Evolutionary conservation across 1,284 basidiomycete species (phyloP).

Genomic region (Filobasidium uniguttulatum): DNA sequence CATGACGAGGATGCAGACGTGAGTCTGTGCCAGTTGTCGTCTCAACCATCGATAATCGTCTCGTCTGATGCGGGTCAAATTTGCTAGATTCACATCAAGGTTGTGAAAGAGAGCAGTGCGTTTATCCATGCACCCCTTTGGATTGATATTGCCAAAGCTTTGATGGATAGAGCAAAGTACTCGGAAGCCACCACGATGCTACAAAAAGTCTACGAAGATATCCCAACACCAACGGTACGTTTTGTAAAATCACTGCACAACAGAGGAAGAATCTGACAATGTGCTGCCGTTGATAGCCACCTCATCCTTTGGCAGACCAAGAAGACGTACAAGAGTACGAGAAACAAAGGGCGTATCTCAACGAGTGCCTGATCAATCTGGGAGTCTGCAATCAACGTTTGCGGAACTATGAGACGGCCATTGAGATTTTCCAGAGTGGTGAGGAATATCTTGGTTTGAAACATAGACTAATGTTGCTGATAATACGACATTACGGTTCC

Average conservation of each 20-base stretch:
- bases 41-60: not conserved
- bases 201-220: constrained; percentile 10
- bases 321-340: not conserved
- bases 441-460: not conserved
- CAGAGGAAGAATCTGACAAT: constrained; percentile 1
- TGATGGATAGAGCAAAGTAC: constrained; percentile 59
- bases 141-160: constrained; percentile 69
- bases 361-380: constrained; percentile 39
- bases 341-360: constrained; percentile 4
- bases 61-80: too few species aligned
- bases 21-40: constrained; percentile 17
- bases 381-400: constrained; percentile 60
- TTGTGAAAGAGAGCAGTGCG: constrained; percentile 57
- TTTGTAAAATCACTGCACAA: not conserved
- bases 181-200: constrained; percentile 60
- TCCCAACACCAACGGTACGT: not conserved
- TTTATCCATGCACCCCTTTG: constrained; percentile 64
- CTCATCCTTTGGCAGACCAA: constrained; percentile 4
- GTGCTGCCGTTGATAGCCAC: not conserved
- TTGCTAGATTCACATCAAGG: constrained; percentile 55
- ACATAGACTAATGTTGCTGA: not conserved
- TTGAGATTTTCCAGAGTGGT: constrained; percentile 73
- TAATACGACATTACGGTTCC: not conserved
- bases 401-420: constrained; percentile 57
- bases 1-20: constrained; percentile 72